Evolutionary conservation across 2,329 filamentous ascomycete genomes (phyloP).

Genomic region (Xylariaceae sp.): DNA sequence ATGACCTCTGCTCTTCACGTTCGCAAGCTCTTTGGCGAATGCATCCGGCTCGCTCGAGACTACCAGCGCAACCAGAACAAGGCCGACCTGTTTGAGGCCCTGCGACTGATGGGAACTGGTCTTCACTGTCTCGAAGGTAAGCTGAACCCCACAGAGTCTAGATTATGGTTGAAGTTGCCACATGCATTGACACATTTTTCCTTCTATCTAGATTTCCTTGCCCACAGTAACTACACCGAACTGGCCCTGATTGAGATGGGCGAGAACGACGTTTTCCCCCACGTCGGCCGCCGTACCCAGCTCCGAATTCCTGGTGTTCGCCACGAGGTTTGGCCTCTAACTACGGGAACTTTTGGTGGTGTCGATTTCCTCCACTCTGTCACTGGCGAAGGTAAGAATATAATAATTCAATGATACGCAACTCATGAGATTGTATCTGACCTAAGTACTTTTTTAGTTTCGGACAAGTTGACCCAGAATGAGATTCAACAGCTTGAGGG

Average conservation of each 20-base stretch:
- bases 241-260: slow-evolving; percentile 83
- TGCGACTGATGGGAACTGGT: slow-evolving; percentile 80
- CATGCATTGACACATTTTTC: slow-evolving; percentile 1
- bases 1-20: slow-evolving; percentile 78
- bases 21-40: slow-evolving; percentile 64
- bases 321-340: slow-evolving; percentile 66
- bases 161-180: background rate
- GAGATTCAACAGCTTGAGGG: slow-evolving; percentile 85
- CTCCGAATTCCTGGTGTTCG: slow-evolving; percentile 64
- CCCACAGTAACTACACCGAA: slow-evolving; percentile 90
- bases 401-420: background rate
- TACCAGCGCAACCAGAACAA: slow-evolving; percentile 63
- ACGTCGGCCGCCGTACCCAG: slow-evolving; percentile 71
- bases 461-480: slow-evolving; percentile 85
- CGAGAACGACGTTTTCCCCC: slow-evolving; percentile 75
- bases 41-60: slow-evolving; percentile 72
- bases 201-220: slow-evolving; percentile 64
- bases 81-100: slow-evolving; percentile 78
- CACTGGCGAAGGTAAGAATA: slow-evolving; percentile 52
- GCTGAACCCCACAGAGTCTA: background rate
- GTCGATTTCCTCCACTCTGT: slow-evolving; percentile 93
- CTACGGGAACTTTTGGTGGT: slow-evolving; percentile 90
- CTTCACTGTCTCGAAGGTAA: slow-evolving; percentile 79
- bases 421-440: background rate
- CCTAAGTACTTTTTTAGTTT: slow-evolving; percentile 44